A percentile compares a stretch with the other conserved stretches of the same genome.
Conservation (phyloP, 805 yeast genomes). For the Gaillardinia entomophila region DNA sequence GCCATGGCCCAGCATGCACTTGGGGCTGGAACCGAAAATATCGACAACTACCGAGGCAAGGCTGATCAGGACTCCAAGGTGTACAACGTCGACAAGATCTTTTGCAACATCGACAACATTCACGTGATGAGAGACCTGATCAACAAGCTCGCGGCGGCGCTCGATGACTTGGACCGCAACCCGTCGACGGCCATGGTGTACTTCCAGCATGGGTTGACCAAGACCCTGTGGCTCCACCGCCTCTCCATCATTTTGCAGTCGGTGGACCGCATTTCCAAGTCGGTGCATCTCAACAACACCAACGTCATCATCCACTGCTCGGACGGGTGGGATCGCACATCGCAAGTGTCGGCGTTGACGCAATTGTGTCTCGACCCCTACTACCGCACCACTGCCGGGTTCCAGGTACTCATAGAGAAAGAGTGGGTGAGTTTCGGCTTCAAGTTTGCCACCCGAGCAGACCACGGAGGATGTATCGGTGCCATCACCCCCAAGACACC, state of each 20-base stretch:
- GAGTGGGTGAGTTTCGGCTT: slow-evolving; percentile 97
- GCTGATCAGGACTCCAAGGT: slow-evolving; percentile 3
- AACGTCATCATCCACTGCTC: slow-evolving; percentile 90
- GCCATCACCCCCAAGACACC: slow-evolving; percentile 21
- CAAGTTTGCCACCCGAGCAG: slow-evolving; percentile 76
- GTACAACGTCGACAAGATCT: slow-evolving; percentile 55
- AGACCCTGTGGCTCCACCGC: slow-evolving; percentile 77
- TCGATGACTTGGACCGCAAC: slow-evolving; percentile 63
- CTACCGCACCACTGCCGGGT: slow-evolving; percentile 83
- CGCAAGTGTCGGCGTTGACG: slow-evolving; percentile 79
- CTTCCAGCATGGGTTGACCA: slow-evolving; percentile 47
- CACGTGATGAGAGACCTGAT: slow-evolving; percentile 91
- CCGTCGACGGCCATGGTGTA: slow-evolving; percentile 20
- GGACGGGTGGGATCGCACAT: slow-evolving; percentile 98
- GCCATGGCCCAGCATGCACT: slow-evolving; percentile 95
- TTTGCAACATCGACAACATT: slow-evolving; percentile 88
- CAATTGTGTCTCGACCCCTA: slow-evolving; percentile 88
- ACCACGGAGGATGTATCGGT: slow-evolving; percentile 56
- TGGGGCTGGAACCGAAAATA: slow-evolving; percentile 96
- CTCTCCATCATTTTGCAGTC: slow-evolving; percentile 64
- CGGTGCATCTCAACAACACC: slow-evolving; percentile 76
- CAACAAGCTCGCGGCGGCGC: slow-evolving; percentile 51
- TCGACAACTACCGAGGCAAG: slow-evolving; percentile 68
- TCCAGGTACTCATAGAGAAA: slow-evolving; percentile 78
- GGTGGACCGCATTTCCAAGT: slow-evolving; percentile 71